Base-by-base conservation (phyloP, 2,329 filamentous ascomycete species). In the Penicillium psychrosexuale region DNA sequence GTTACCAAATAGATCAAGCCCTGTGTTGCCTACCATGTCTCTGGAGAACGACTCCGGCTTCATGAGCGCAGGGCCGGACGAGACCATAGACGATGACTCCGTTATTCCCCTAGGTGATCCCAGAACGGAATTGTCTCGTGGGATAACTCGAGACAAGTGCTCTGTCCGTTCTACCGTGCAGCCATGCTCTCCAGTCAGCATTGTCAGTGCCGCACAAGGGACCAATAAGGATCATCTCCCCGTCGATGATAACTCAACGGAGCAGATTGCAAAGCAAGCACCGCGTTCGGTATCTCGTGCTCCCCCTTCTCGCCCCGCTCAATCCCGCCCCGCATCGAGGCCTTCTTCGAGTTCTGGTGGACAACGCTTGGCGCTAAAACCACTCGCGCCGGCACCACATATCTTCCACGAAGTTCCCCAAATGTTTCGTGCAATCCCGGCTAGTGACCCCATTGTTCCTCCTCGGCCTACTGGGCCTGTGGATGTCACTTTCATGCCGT, bases 61-160 rank as follows among this genome's bases (percentile, higher is more conserved):
- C 66, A 89, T 92, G 82, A 94, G 89, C 68, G 88, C 88, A n/a
- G 83, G 85, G 7, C 71, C 88, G 15, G 82, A 88, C n/a, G 85
- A 88, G 27, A 78, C 86, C 6, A 83, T 90, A 56, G 87, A 87
- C 36, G 84, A 89, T 24, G 80, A 84, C 42, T 61, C 64, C 8
- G 60, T 54, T 8, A 69, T 67, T 1, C 66, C 69, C 5, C 51
- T 65, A n/a, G 68, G 67, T 17, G 63, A 67, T 24, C 57, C 53
- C 24, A 57, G 59, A 40, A 62, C 58, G n/a, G 51, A 56, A 17
- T 48, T 55, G 0, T 57, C 62, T 6, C 66, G 66, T 24, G 61
- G 59, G 17, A 42, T 50, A n/a, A 24, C 53, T 30, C 60, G 58
- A 2, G 56, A 61, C 9, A 64, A 67, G 44, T 63, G 52, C 15